Conservation (phyloP, 192 early-diverging fungal genomes). For the Coemansia umbellata region DNA sequence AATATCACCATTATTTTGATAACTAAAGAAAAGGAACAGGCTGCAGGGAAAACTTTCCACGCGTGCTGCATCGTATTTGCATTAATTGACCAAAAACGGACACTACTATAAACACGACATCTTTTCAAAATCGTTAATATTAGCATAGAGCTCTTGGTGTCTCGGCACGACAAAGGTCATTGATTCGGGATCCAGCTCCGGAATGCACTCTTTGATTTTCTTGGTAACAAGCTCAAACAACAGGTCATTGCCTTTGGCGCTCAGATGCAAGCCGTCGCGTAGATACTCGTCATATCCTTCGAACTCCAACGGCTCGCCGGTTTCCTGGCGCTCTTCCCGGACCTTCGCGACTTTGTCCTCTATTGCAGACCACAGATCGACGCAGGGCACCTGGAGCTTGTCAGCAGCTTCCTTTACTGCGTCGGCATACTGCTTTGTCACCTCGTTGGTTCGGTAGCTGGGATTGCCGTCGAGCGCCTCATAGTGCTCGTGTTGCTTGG, state of each 20-base stretch:
- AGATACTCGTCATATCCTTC: slow-evolving; percentile 17
- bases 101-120: background rate
- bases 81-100: too few species aligned
- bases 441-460: slow-evolving; percentile 5
- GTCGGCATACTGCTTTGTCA: slow-evolving; percentile 9
- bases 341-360: background rate
- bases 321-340: background rate
- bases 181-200: slow-evolving; percentile 22
- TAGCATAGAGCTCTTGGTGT: background rate
- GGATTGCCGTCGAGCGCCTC: background rate
- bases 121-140: background rate
- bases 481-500: background rate
- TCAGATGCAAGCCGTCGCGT: slow-evolving; percentile 38
- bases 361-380: slow-evolving; percentile 39
- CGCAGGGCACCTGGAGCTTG: slow-evolving; percentile 7
- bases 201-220: slow-evolving; percentile 1
- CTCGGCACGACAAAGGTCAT: slow-evolving; percentile 18
- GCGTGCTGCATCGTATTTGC: too few species aligned
- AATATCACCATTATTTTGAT: too few species aligned
- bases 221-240: slow-evolving; percentile 17
- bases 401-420: slow-evolving; percentile 7
- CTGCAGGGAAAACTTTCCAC: too few species aligned
- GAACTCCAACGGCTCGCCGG: background rate
- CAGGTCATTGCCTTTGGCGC: slow-evolving; percentile 33
- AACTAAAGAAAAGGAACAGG: too few species aligned